Base-by-base conservation (phyloP, 352 stramenopile genomes). In the Lagenidium giganteum region DNA sequence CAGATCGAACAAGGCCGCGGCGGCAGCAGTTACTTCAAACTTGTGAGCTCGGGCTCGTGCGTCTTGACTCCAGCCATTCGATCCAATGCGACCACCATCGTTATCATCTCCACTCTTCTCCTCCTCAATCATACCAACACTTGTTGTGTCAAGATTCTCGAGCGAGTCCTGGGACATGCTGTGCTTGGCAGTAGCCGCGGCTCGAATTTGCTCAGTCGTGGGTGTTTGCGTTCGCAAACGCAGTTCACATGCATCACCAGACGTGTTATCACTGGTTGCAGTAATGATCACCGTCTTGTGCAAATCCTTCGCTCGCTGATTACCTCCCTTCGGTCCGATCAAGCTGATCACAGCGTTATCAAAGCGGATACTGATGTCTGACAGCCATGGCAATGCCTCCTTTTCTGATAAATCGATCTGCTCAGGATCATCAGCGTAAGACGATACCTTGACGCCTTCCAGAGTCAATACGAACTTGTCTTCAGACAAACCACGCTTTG, bases 1-100 rank as follows among this genome's bases (percentile, higher is more conserved):
- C 20, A 92, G 44, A 16, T 67, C 70, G 32, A 85, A 79, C 5
- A 87, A 38, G 3, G 77, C 68, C 17, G 77, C 74, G 3, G 44
- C 51, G 26, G 72, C 57, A 17, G 75, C 73, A 13, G 73, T 63
- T 14, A 46, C 54, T 47, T 94, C 76, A 34, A 89, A 87, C 1
- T 62, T 51, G 31, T 87, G 62, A 14, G 78, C 67, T 35, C 77
- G 65, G 17, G 51, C 57, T 29, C 86, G 43, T 24, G 80, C 78
- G 41, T 88, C 73, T 49, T 87, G 37, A 24, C 65, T 87, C 80
- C 77, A 93, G 0, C 80, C 80, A 30, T 93, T 93, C n/a, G 86
- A 60, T 16, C 80, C 80, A 16, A 93, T 59, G 16, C 77, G 65
- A 36, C 76, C 80, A 12, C 80, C 77, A 26, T 89, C 77, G n/a